Evolutionary conservation across 371 early-diverging fungal genomes (phyloP), one percentile per base, ranked within the genome.

Genomic region (Mucor ambiguus): DNA sequence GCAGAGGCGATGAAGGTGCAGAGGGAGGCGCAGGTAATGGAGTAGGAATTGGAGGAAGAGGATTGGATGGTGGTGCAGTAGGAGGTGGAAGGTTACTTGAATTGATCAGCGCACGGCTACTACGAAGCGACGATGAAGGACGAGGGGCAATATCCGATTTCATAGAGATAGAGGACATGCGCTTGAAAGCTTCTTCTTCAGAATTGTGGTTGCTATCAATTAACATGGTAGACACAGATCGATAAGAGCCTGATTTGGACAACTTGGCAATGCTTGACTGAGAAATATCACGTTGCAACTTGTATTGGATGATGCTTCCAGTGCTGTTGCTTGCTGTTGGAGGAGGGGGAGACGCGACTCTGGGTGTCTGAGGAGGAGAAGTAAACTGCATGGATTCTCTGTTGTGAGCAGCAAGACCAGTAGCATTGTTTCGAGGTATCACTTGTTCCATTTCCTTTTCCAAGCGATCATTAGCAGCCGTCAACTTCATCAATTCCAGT

Each of bases 391-490:
- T 26, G 12, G 75, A 68, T 8, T 75, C 75, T 61, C 75, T 58
- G 55, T 68, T 69, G 20, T 33, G 30, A 33, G 35, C 62, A n/a
- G 58, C n/a, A 3, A 43, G 35, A 28, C 44, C 38, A 10, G 41
- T 32, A 26, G 55, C 58, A 18, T 48, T 64, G 57, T 69, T 78
- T 57, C 76, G 71, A 16, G 82, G 80, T 35, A 80, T 69, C 20
- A 74, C 63, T 60, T 80, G 81, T 37, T 80, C 80, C 74, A 81
- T 75, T 61, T 83, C 83, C 48, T 76, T 79, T 57, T 83, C 83
- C 49, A 83, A 66, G 1, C 79, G 76, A 46, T 80, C 83, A 58
- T 83, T 83, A 4, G 81, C 81, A n/a, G 80, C 81, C 0, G 71
- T 69, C 12, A 81, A 60, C 41, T 79, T 79, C 71, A 79, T 74